A percentile compares a stretch with the other conserved stretches of the same genome.
Evolutionary conservation across 805 yeast species (phyloP).

Genomic region (Yarrowia alimentaria): DNA sequence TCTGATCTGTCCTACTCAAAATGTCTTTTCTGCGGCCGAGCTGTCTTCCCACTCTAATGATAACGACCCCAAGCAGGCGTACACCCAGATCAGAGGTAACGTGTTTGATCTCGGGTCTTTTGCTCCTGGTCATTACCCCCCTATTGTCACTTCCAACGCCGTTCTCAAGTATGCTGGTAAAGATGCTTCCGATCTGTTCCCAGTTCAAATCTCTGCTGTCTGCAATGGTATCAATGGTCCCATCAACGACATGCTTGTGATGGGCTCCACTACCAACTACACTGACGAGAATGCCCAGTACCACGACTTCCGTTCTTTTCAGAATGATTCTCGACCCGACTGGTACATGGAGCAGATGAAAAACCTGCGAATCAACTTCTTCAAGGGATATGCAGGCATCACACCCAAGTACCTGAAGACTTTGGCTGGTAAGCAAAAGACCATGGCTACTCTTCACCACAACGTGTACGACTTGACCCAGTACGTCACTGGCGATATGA

Average conservation of each 20-base stretch:
- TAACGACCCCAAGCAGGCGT: conserved; percentile 38
- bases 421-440: conserved; percentile 32
- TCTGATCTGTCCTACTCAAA: conserved; percentile 44
- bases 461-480: conserved; percentile 43
- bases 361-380: conserved; percentile 40
- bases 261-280: conserved; percentile 38
- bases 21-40: conserved; percentile 40
- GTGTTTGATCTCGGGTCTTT: conserved; percentile 44
- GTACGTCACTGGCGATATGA: conserved; percentile 41
- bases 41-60: conserved; percentile 37
- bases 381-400: conserved; percentile 42
- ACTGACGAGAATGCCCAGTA: conserved; percentile 43
- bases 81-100: conserved; percentile 43
- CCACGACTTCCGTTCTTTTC: conserved; percentile 44
- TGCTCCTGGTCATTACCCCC: conserved; percentile 43
- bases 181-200: conserved; percentile 42
- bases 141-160: conserved; percentile 39
- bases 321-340: conserved; percentile 44
- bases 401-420: conserved; percentile 38
- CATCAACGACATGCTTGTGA: conserved; percentile 36
- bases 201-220: conserved; percentile 43
- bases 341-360: conserved; percentile 45
- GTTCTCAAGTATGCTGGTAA: conserved; percentile 43
- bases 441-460: conserved; percentile 41
- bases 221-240: conserved; percentile 42